phyloP scores from a whole-genome alignment of 495 filamentous ascomycete genomes.

The Penicillium egyptiacum region DNA sequence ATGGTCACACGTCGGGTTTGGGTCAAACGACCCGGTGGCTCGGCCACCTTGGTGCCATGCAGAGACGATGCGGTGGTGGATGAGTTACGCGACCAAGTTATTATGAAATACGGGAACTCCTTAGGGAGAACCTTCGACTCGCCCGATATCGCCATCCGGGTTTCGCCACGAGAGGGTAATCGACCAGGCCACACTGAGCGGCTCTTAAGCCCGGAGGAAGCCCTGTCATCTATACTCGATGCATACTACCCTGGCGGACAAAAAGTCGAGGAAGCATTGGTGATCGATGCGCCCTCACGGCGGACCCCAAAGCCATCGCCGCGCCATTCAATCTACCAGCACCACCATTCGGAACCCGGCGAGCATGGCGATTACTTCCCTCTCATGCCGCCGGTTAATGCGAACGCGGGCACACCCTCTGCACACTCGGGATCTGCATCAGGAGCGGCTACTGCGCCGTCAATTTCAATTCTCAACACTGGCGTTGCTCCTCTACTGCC shows the following conservation, averaged over 20 bases:
- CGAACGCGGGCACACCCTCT: constrained; percentile 39
- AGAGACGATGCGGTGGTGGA: constrained; percentile 89
- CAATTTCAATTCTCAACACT: constrained; percentile 77
- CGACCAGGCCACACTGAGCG: constrained; percentile 59
- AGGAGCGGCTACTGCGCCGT: constrained; percentile 33
- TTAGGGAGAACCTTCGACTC: constrained; percentile 85
- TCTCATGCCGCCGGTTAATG: constrained; percentile 69
- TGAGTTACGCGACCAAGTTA: constrained; percentile 88
- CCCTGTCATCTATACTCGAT: constrained; percentile 75
- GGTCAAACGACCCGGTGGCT: constrained; percentile 83
- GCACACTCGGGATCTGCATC: constrained; percentile 42
- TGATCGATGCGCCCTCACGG: constrained; percentile 83
- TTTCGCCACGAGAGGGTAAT: constrained; percentile 52
- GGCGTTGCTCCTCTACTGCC: constrained; percentile 79
- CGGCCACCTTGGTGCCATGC: constrained; percentile 83
- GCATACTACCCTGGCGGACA: constrained; percentile 87
- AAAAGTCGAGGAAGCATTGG: constrained; percentile 81
- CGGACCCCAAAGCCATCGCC: constrained; percentile 86
- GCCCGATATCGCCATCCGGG: constrained; percentile 75
- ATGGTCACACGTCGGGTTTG: constrained; percentile 79
- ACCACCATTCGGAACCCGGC: constrained; percentile 59
- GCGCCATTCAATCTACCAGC: constrained; percentile 55
- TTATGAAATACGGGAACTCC: constrained; percentile 91
- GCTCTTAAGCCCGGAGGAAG: constrained; percentile 79
- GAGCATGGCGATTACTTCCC: constrained; percentile 91